These are phyloP conservation scores for Lipomyces japonicus DNA, from an alignment of 805 yeast species.

Conservation along the genomic window DNA sequence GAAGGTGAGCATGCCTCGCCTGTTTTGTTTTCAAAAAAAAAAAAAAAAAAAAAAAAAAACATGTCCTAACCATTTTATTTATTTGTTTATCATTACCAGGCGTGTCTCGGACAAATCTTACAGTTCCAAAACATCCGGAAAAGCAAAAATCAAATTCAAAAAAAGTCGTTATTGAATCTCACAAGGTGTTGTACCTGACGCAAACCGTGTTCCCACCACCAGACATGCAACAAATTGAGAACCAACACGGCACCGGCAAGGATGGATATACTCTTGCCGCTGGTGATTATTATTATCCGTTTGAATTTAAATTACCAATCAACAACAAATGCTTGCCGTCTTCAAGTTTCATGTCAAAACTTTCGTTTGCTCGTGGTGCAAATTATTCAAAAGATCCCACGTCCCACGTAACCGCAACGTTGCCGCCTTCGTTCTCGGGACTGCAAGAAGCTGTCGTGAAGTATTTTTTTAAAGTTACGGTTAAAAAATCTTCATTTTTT, in stretches of 20 bases:
- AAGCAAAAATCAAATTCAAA: conserved; percentile 17
- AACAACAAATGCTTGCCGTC: conserved; percentile 27
- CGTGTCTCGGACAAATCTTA: conserved; percentile 31
- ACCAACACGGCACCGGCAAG: conserved; percentile 22
- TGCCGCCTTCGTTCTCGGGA: conserved; percentile 39
- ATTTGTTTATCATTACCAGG: conserved; percentile 2
- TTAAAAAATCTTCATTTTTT: conserved; percentile 50
- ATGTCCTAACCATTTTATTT: too few species aligned
- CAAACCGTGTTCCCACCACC: conserved; percentile 39
- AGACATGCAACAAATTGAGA: conserved; percentile 25
- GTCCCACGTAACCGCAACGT: conserved; percentile 26
- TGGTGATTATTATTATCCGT: conserved; percentile 39
- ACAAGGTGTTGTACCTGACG: conserved; percentile 33
- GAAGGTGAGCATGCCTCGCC: conserved; percentile 29
- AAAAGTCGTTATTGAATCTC: conserved; percentile 29
- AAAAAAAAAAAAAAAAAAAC: too few species aligned
- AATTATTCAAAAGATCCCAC: conserved; percentile 21
- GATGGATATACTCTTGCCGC: conserved; percentile 37
- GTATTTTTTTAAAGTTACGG: conserved; percentile 60
- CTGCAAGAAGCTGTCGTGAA: conserved; percentile 8
- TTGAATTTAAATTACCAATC: conserved; percentile 37
- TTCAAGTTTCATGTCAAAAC: conserved; percentile 8
- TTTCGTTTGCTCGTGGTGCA: conserved; percentile 13
- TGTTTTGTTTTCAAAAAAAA: too few species aligned
- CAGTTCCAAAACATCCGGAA: conserved; percentile 24